Evolutionary conservation across 768 basidiomycete species (phyloP), one percentile per base, ranked within the genome.

Genomic region (Porphyrellus cyaneotinctus): DNA sequence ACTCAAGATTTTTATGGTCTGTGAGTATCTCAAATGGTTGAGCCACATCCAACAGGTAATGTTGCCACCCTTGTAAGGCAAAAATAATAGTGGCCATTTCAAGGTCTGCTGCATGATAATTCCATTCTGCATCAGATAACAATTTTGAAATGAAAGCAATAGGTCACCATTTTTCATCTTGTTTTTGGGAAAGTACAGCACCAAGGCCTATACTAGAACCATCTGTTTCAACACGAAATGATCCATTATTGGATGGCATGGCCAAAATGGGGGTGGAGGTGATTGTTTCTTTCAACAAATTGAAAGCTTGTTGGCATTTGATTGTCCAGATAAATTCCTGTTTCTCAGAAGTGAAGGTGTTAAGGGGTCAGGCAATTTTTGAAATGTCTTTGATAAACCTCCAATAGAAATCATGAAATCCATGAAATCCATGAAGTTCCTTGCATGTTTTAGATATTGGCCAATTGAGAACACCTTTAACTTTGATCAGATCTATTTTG

Each of bases 221-320:
- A 32, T 44, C 31, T 1, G 14, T 32, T 8, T 44, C 14, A 9
- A 44, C 13, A 6, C 7, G 2, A 12, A 22, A 44, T 2, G 3
- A 12, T 0, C 7, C 14, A 13, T 2, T 2, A 22, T 32, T 10
- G 11, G 4, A 22, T 14, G 43, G 20, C 6, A 44, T 31, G 0
- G 17, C n/a, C 0, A 47, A 4, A 0, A 8, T 7, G 0, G 46
- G 23, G 0, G 35, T 24, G 6, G 33, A 18, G 1, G 24, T 24
- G 1, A 47, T 6, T 0, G 8, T 1, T 0, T 7, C 2, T 5
- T 47, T 47, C 0, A 47, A 35, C 0, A 1, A 1, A 6, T n/a
- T 2, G 13, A 36, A 47, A 0, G n/a, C 10, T 2, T 3, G 7
- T 3, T 31, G 17, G 12, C 45, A 47, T 7, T 24, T 9, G 0